phyloP scores from a whole-genome alignment of 495 filamentous ascomycete genomes.

The Hypoxylon subgilvum region DNA sequence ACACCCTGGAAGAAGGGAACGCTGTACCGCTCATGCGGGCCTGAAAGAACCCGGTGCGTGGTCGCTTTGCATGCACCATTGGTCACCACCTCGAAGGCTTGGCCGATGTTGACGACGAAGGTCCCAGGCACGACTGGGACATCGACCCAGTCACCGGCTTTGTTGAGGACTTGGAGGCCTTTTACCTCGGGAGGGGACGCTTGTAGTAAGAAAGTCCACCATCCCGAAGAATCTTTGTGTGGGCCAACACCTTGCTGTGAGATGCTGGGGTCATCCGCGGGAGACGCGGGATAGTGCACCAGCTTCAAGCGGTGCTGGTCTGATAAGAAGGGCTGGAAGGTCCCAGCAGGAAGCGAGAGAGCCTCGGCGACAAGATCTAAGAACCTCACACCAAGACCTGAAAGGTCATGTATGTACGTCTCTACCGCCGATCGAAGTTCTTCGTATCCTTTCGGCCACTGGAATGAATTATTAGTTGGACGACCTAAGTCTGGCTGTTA shows the following conservation, averaged over 20 bases:
- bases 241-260: constrained; percentile 58
- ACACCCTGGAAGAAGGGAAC: constrained; percentile 58
- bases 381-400: constrained; percentile 54
- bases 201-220: constrained; percentile 63
- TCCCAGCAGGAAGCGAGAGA: constrained; percentile 44
- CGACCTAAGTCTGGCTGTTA: not conserved
- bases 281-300: constrained; percentile 54
- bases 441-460: constrained; percentile 24
- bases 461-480: constrained; percentile 24
- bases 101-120: constrained; percentile 64
- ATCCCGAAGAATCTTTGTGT: constrained; percentile 63
- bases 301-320: constrained; percentile 63
- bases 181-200: constrained; percentile 51
- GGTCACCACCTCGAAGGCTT: constrained; percentile 64
- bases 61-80: constrained; percentile 60
- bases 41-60: constrained; percentile 54
- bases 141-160: constrained; percentile 55
- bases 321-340: constrained; percentile 57
- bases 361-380: constrained; percentile 59
- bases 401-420: constrained; percentile 56
- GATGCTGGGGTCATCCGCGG: not conserved
- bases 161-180: constrained; percentile 59
- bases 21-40: constrained; percentile 47
- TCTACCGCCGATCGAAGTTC: constrained; percentile 39
- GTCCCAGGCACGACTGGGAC: constrained; percentile 56